Conservation (phyloP, 2,329 filamentous ascomycete genomes). For the Tolypocladium ophioglossoides region DNA sequence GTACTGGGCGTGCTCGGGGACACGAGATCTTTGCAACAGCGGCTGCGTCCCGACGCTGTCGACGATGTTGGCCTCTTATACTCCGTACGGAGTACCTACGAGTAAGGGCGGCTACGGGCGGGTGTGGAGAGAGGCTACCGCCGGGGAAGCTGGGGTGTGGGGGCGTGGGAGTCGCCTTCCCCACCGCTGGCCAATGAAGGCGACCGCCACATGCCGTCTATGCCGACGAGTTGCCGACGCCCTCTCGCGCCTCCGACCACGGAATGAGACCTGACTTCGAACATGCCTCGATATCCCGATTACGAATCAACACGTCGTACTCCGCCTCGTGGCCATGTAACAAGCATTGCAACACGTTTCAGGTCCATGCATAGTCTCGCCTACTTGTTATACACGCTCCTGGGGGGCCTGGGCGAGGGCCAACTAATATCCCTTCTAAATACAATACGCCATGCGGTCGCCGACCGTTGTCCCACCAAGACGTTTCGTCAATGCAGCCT, state of each 20-base stretch:
- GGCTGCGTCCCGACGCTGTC: neutral
- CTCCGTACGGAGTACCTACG: neutral
- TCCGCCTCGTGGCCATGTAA: neutral
- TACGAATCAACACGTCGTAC: neutral
- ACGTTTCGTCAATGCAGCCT: neutral
- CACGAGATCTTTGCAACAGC: neutral
- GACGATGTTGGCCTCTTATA: conserved; percentile 1
- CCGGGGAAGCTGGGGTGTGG: neutral
- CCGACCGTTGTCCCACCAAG: neutral
- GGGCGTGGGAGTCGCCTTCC: neutral
- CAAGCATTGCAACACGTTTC: neutral
- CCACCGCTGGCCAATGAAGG: neutral
- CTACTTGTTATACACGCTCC: neutral
- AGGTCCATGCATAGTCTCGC: neutral
- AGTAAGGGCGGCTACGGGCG: conserved; percentile 2
- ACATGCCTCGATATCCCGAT: too few species aligned
- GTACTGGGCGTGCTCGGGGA: neutral
- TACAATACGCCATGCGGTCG: neutral
- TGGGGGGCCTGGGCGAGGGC: neutral
- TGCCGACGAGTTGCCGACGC: conserved; percentile 1
- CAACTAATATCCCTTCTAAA: neutral
- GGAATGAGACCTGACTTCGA: too few species aligned
- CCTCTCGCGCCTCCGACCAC: neutral
- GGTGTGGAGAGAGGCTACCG: conserved; percentile 1
- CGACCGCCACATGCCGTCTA: conserved; percentile 4